Evolutionary conservation across 495 filamentous ascomycete genomes (phyloP).

Genomic region (Xylona heveae): DNA sequence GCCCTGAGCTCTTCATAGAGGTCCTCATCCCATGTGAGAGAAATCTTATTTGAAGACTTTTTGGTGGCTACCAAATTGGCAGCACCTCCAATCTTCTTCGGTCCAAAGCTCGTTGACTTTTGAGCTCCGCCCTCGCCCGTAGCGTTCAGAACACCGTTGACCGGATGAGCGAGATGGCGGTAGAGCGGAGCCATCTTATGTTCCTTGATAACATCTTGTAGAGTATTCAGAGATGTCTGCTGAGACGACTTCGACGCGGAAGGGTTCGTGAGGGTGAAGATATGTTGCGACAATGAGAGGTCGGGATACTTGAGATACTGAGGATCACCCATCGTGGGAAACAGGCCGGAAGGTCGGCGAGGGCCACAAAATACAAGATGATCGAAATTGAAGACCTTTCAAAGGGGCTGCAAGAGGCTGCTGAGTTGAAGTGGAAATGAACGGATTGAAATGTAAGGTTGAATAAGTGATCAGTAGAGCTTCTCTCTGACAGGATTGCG

Average conservation of each 20-base stretch:
- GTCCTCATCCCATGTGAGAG: conserved; percentile 73
- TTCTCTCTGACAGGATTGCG: too few species aligned
- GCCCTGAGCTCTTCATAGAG: conserved; percentile 67
- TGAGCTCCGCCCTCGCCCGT: conserved; percentile 35
- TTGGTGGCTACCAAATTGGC: conserved; percentile 50
- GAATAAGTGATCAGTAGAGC: too few species aligned
- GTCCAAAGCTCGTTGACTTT: neutral
- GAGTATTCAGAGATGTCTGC: conserved; percentile 54
- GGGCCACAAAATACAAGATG: neutral
- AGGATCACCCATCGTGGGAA: conserved; percentile 72
- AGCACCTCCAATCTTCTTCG: conserved; percentile 20
- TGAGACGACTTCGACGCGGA: conserved; percentile 43
- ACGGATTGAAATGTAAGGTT: too few species aligned
- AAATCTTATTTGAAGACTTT: conserved; percentile 34
- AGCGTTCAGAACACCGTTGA: conserved; percentile 72
- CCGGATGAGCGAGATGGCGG: conserved; percentile 80
- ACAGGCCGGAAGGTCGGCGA: conserved; percentile 2
- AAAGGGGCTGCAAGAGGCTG: too few species aligned
- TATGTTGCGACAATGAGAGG: conserved; percentile 81
- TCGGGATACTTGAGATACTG: conserved; percentile 91
- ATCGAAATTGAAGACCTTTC: conserved; percentile 1
- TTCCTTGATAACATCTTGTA: conserved; percentile 83
- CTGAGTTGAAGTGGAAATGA: too few species aligned
- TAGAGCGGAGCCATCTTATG: conserved; percentile 96
- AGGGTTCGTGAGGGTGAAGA: conserved; percentile 91